Conservation (phyloP, 345 rosid genomes). For the Balakata baccata region DNA sequence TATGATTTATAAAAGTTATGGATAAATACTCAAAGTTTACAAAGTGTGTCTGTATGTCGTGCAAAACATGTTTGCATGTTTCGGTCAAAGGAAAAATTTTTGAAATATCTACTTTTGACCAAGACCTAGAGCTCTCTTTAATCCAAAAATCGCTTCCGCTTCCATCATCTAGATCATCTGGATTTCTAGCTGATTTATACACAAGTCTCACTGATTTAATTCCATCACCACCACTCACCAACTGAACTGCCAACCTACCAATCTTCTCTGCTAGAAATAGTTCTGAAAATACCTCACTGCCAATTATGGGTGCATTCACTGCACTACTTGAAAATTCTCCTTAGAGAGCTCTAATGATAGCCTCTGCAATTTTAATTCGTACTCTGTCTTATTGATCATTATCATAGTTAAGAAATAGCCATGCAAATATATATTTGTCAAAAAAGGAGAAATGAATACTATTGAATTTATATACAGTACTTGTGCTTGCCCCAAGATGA, state of each 20-base stretch:
- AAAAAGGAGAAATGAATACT: neutral
- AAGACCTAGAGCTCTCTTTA: no score
- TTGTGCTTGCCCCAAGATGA: slow-evolving; percentile 96
- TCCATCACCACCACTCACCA: slow-evolving; percentile 68
- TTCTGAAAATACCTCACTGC: slow-evolving; percentile 59
- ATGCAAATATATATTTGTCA: neutral
- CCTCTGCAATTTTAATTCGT: slow-evolving; percentile 86
- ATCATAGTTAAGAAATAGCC: no score
- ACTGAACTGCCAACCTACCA: slow-evolving; percentile 71
- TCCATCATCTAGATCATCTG: slow-evolving; percentile 78
- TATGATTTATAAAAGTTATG: no score
- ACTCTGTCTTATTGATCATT: slow-evolving; percentile 60
- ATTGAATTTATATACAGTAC: slow-evolving; percentile 18
- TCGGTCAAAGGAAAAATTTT: no score
- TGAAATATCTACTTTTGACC: no score
- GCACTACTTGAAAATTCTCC: slow-evolving; percentile 85
- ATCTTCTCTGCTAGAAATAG: slow-evolving; percentile 68
- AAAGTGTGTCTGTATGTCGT: no score
- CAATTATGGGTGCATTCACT: slow-evolving; percentile 82
- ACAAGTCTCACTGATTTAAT: slow-evolving; percentile 59
- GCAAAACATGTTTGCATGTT: no score
- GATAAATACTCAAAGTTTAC: no score
- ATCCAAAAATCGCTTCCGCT: no score
- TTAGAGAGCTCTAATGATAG: slow-evolving; percentile 68
- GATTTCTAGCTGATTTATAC: slow-evolving; percentile 55